These are phyloP conservation scores for Pythium sp. DNA, from an alignment of 352 stramenopile species.

Conservation along the genomic window DNA sequence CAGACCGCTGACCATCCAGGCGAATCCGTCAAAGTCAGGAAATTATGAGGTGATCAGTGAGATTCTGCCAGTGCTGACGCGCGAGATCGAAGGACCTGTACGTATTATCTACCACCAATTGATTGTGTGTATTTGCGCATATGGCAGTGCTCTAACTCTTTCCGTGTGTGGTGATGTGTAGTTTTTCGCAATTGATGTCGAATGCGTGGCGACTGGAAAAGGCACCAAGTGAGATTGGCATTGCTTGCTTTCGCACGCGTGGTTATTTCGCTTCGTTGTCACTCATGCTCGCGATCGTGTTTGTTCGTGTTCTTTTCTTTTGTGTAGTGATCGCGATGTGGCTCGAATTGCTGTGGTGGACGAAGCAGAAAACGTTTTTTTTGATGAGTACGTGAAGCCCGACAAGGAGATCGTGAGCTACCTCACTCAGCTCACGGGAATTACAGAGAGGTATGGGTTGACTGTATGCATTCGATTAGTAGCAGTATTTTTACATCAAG, in stretches of 20 bases:
- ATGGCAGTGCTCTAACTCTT: neutral
- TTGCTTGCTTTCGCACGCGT: neutral
- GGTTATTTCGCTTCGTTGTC: neutral
- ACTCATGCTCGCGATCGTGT: neutral
- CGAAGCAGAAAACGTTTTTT: conserved; percentile 81
- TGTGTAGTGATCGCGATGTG: conserved; percentile 83
- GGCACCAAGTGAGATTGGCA: conserved; percentile 47
- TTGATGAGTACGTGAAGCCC: conserved; percentile 86
- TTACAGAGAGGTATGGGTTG: conserved; percentile 58
- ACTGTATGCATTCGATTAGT: neutral
- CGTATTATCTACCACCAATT: conserved; percentile 9
- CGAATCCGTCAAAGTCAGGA: conserved; percentile 59
- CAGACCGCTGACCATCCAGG: conserved; percentile 57
- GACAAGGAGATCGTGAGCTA: conserved; percentile 88
- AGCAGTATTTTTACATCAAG: neutral
- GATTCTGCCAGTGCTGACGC: conserved; percentile 69
- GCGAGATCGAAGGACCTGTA: conserved; percentile 77
- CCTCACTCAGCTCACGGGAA: conserved; percentile 89
- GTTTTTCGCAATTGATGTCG: conserved; percentile 93
- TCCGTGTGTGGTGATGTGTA: conserved; percentile 17
- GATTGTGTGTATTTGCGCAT: neutral
- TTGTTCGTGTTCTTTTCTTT: neutral
- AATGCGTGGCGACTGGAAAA: conserved; percentile 89
- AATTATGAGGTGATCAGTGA: conserved; percentile 74
- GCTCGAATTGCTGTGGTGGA: conserved; percentile 89